Base-by-base conservation (phyloP, 73 alveolate genomes). In the Paramecium tetraurelia region DNA sequence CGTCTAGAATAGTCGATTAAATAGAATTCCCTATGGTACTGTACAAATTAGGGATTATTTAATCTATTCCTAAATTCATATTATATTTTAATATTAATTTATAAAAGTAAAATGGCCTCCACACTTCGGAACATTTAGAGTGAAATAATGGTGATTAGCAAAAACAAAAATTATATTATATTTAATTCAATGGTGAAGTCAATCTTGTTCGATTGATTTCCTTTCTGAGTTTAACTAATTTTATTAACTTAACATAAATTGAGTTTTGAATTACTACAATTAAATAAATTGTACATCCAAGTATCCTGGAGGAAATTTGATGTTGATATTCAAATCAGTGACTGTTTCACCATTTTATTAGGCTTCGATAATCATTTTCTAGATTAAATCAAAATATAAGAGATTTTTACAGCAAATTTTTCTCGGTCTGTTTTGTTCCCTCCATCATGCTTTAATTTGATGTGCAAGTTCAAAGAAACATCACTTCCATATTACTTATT, bases 391-490 rank as follows among this genome's bases (percentile, higher is more conserved):
- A 69, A 40, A 18, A 68, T 27, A 59, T 38, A 63, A 18, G 69
- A 53, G 22, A n/a, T 18, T 53, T 22, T 53, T 93, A 89, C 95
- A 33, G 98, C 98, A n/a, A 93, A 87, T 89, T 95, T 96, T 83
- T 96, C 98, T 89, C 98, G 93, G 21, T 96, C 98, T 2, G 98
- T 96, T 80, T 96, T 96, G 50, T 95, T 96, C 6, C 98, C 98
- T 22, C 96, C 98, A 84, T 92, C 92, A 83, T 96, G 98, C 75
- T 96, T 96, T 7, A 94, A 59, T 70, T 94, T 96, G 33, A 96
- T 94, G 44, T 96, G 98, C 9, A 96, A 84, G 80, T 94, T 96
- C n/a, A 96, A 76, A 10, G 97, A 94, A 12, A 96, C 97, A 63
- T 96, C 98, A 24, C 97, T 94, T 38, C 98, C 98, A 85, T 94